A percentile compares a stretch with the other conserved stretches of the same genome.
Evolutionary conservation across 768 basidiomycete genomes (phyloP).

Genomic region (Xerocomellus amylosporus): DNA sequence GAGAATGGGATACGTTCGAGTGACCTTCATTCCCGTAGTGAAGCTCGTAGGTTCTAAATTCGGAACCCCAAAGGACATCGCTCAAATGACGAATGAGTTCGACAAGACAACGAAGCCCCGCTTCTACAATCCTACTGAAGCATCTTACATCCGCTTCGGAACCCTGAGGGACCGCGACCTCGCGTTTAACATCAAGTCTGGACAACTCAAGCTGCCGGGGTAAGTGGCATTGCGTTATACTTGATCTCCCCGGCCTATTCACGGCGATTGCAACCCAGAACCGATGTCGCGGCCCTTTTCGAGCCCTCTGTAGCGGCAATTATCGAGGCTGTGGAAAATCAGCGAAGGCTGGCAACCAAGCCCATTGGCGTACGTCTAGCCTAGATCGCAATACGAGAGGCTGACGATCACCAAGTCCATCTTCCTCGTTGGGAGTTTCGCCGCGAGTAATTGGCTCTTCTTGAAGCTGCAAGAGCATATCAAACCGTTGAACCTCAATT

Average conservation of each 20-base stretch:
- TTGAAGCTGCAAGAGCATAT: slow-evolving; percentile 32
- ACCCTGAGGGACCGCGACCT: slow-evolving; percentile 41
- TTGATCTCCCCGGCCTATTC: neutral
- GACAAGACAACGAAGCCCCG: slow-evolving; percentile 47
- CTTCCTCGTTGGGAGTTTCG: slow-evolving; percentile 46
- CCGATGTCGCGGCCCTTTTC: slow-evolving; percentile 31
- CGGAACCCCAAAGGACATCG: slow-evolving; percentile 37
- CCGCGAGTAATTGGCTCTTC: slow-evolving; percentile 44
- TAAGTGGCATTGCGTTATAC: slow-evolving; percentile 4
- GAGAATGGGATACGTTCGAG: neutral
- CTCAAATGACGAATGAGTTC: slow-evolving; percentile 41
- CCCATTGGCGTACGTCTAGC: slow-evolving; percentile 24
- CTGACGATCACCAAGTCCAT: slow-evolving; percentile 27
- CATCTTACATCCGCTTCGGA: slow-evolving; percentile 49
- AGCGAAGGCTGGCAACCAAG: slow-evolving; percentile 16
- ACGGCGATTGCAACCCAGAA: slow-evolving; percentile 9
- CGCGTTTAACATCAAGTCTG: slow-evolving; percentile 41
- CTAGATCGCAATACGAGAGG: neutral
- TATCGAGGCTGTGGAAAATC: slow-evolving; percentile 25
- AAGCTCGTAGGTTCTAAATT: slow-evolving; percentile 42
- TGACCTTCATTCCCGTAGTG: slow-evolving; percentile 25
- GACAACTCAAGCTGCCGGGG: slow-evolving; percentile 45
- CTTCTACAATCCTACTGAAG: slow-evolving; percentile 39
- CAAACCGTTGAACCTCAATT: slow-evolving; percentile 34
- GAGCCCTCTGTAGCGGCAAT: slow-evolving; percentile 26